Evolutionary conservation across 2,329 filamentous ascomycete species (phyloP).

Genomic region (Monilinia fructigena): DNA sequence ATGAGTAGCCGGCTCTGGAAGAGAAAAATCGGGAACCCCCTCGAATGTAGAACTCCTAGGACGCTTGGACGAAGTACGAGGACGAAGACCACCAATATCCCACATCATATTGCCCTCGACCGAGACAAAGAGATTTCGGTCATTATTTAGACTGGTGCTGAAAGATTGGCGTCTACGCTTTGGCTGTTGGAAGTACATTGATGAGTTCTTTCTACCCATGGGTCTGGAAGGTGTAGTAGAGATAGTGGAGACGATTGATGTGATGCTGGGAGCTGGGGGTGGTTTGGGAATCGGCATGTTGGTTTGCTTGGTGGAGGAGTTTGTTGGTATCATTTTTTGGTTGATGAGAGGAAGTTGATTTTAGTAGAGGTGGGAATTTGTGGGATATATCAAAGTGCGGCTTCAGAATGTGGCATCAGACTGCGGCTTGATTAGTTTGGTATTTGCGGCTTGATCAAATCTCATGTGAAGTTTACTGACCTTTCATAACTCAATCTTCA

Average conservation of each 20-base stretch:
- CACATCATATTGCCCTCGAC: neutral
- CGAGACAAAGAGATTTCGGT: neutral
- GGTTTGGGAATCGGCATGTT: neutral
- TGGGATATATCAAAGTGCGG: neutral
- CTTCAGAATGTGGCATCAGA: neutral
- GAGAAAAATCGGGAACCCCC: neutral
- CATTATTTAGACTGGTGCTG: neutral
- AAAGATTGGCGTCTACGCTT: no score
- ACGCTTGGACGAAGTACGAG: no score
- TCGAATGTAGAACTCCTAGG: neutral
- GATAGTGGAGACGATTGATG: neutral
- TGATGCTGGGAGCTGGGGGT: neutral
- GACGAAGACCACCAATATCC: neutral
- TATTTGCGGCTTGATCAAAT: neutral
- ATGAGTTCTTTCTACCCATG: slow-evolving; percentile 9
- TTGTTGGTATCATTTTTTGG: neutral
- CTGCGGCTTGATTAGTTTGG: neutral
- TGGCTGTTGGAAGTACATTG: neutral
- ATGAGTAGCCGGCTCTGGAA: neutral
- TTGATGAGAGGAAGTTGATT: neutral
- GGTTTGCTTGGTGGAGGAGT: neutral
- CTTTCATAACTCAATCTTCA: neutral
- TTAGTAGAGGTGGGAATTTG: neutral
- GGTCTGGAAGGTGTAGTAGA: neutral
- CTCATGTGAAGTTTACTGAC: neutral